Evolutionary conservation across 1,284 basidiomycete genomes (phyloP), one percentile per base, ranked within the genome.

Genomic region (Ganoderma multipileum): DNA sequence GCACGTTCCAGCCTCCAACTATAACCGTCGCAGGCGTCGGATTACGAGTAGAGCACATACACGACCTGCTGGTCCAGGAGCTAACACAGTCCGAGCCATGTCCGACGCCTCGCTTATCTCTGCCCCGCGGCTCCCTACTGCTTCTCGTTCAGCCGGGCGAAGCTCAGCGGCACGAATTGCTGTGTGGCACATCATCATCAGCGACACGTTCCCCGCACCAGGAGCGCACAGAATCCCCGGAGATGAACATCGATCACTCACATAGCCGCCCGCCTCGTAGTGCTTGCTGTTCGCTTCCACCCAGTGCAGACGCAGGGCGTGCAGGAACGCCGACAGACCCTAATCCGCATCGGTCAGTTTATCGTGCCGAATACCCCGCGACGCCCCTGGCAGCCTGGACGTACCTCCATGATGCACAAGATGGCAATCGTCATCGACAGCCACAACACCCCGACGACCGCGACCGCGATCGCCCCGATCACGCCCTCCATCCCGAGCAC

Each of bases 211-310:
- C 67, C 55, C 72, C 73, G 72, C 74, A 61, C 57, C 23, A 11
- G 16, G n/a, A 16, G 44, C 42, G 64, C 76, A 76, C 73, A 55
- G 71, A 70, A 70, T 71, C 52, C 71, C 55, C 74, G 74, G 72
- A 71, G 71, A 73, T 70, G 68, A 76, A 68, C 23, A 70, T 54
- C 71, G 66, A 72, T 68, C 47, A 90, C 91, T 79, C 82, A 93
- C 91, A 85, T 95, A 91, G 77, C 96, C 95, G 69, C 89, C 92
- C 47, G 95, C 96, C 82, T 93, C 91, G 82, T 95, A 98, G 80
- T 97, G 95, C 87, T 99, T 99, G 83, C 95, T 96, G 84, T 97
- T 97, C 62, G 92, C 94, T 82, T 99, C 97, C 72, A 98, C 97
- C 96, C 97, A 99, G 81, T 98, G 97, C 75, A 99, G 87, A 81